Percentiles rank a stretch among this genome's conserved stretches.
These are phyloP conservation scores for Rhododendron vialii DNA, from an alignment of 148 eudicot genomes.

Conservation along the genomic window DNA sequence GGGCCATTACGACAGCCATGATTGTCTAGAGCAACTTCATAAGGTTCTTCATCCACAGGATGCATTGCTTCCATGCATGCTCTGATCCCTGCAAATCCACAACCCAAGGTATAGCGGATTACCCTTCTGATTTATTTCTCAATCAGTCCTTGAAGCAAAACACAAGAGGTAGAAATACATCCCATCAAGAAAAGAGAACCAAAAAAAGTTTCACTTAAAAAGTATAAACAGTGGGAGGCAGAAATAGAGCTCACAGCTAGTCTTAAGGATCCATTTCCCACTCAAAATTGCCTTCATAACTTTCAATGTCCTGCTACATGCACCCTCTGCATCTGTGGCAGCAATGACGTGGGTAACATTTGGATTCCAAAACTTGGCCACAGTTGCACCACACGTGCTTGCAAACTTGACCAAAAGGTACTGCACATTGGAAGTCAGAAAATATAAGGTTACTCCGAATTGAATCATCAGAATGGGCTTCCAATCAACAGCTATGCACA, in stretches of 20 bases:
- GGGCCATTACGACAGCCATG: slow-evolving; percentile 78
- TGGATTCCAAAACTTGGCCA: slow-evolving; percentile 61
- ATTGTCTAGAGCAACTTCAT: slow-evolving; percentile 68
- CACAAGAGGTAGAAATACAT: not conserved
- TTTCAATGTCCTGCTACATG: slow-evolving; percentile 72
- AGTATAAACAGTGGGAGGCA: not conserved
- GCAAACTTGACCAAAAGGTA: slow-evolving; percentile 54
- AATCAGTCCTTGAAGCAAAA: not conserved
- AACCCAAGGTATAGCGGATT: not conserved
- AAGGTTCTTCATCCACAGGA: slow-evolving; percentile 63
- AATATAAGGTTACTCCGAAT: not conserved
- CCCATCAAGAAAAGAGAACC: not conserved
- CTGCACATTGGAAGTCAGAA: slow-evolving; percentile 28
- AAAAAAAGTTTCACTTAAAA: not conserved
- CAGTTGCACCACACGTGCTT: slow-evolving; percentile 59
- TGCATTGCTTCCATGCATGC: slow-evolving; percentile 50
- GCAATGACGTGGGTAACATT: slow-evolving; percentile 92
- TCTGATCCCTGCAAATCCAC: slow-evolving; percentile 54
- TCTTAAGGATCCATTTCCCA: slow-evolving; percentile 78
- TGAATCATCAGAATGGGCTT: not conserved
- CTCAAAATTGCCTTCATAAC: slow-evolving; percentile 87
- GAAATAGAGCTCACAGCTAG: slow-evolving; percentile 56
- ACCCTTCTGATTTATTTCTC: not conserved
- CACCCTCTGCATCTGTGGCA: slow-evolving; percentile 81
- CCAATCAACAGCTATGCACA: not conserved